Base-by-base conservation (phyloP, 257 asterid species). In the Solanum pimpinellifolium region DNA sequence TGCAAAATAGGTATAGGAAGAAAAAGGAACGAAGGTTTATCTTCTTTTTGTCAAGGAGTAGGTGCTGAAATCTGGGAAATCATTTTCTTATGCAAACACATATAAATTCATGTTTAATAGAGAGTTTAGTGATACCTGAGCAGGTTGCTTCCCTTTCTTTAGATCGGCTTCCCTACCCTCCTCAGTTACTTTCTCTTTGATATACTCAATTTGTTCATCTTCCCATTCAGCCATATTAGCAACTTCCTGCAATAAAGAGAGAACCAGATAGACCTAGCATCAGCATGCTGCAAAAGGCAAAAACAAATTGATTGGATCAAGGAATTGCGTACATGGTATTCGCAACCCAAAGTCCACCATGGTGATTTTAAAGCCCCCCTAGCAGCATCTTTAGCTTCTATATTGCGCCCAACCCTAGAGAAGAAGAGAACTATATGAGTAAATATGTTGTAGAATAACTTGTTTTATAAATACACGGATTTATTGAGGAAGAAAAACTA, bases 281-380 rank as follows among this genome's bases (percentile, higher is more conserved):
- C 25, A 9, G 13, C 31, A 27, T 59, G 75, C 81, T 6, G 47
- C 42, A 66, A 66, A 52, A 10, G 18, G 47, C 56, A 25, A 27
- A 76, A 84, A 73, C 29, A 86, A 37, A 80, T 81, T 69, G 56
- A 25, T 82, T 69, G 80, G 23, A 68, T n/a, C 76, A 73, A 35
- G 23, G 60, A 46, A 29, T 21, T 10, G 31, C 84, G 14, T 73
- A 94, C 99, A 94, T 97, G 94, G 87, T 96, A 97, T 87, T 92
- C 88, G 89, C 98, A 95, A 76, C 99, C 99, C 76, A 97, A 87
- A 41, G 99, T 96, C 99, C 99, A 95, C 99, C 98, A 96, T 37
- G 99, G 99, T 66, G 98, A 96, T 94, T 97, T 97, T 73, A 97
- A 91, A 87, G 99, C 99, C 68, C 90, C 99, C 89, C 99, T 93